A percentile compares a stretch with the other conserved stretches of the same genome.
Conservation (phyloP, 2,329 filamentous ascomycete genomes). For the Colletotrichum siamense region DNA sequence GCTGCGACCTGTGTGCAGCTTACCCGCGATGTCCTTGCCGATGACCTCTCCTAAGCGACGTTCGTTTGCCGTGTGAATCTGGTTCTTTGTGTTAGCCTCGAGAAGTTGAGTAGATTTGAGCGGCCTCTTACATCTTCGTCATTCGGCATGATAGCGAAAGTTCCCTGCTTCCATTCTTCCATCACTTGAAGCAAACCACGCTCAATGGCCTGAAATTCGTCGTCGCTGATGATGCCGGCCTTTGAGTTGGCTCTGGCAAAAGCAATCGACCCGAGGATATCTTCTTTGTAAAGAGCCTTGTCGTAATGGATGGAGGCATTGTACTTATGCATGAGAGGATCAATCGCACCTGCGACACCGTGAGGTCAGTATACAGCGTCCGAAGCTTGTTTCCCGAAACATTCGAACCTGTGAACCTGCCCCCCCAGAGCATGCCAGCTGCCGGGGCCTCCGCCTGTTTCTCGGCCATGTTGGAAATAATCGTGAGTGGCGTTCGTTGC, state of each 20-base stretch:
- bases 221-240: conserved; percentile 63
- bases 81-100: conserved; percentile 36
- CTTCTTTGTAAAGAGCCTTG: conserved; percentile 67
- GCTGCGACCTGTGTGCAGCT: conserved; percentile 74
- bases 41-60: conserved; percentile 70
- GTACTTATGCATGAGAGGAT: conserved; percentile 44
- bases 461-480: neutral
- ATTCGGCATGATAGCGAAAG: conserved; percentile 27
- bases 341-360: conserved; percentile 5
- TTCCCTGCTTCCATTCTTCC: conserved; percentile 32
- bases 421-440: conserved; percentile 23
- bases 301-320: conserved; percentile 74
- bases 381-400: neutral
- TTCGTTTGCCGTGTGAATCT: conserved; percentile 62
- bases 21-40: conserved; percentile 72
- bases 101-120: neutral
- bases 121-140: conserved; percentile 20
- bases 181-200: conserved; percentile 55
- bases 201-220: conserved; percentile 68
- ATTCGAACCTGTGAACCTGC: conserved; percentile 49
- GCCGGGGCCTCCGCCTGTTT: conserved; percentile 32
- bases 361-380: neutral
- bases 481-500: neutral
- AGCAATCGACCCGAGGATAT: conserved; percentile 69
- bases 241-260: conserved; percentile 70